These are phyloP conservation scores for Astrothelium macrocarpum DNA, from an alignment of 495 filamentous ascomycete species.

Conservation along the genomic window DNA sequence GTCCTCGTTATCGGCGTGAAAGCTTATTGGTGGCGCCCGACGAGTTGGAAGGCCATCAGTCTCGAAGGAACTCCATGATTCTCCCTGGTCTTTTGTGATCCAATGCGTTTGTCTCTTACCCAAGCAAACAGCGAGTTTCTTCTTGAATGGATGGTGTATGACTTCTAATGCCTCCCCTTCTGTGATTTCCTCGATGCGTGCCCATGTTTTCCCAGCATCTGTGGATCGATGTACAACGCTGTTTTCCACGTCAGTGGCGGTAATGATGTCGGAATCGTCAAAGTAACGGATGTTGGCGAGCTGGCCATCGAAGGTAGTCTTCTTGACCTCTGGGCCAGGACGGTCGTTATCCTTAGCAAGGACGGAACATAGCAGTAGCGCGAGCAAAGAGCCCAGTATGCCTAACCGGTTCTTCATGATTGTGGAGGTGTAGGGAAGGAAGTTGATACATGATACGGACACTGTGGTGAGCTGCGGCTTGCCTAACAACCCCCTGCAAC, in stretches of 20 bases:
- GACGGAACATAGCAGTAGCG: conserved; percentile 20
- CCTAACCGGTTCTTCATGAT: conserved; percentile 8
- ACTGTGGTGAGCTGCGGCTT: not conserved
- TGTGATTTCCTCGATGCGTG: conserved; percentile 50
- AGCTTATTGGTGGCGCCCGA: conserved; percentile 45
- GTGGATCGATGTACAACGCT: conserved; percentile 59
- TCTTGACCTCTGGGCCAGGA: conserved; percentile 36
- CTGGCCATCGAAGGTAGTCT: conserved; percentile 49
- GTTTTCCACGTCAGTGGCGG: conserved; percentile 48
- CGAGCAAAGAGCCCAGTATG: conserved; percentile 23
- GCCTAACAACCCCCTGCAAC: not conserved
- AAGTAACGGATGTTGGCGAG: conserved; percentile 73
- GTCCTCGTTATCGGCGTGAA: conserved; percentile 70
- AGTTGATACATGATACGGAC: not conserved
- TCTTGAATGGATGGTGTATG: conserved; percentile 64
- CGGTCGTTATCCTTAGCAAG: conserved; percentile 39
- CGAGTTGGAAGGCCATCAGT: conserved; percentile 42
- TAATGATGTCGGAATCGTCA: conserved; percentile 66
- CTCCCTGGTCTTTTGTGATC: conserved; percentile 67
- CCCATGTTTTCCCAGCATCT: conserved; percentile 71
- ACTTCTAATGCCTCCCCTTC: conserved; percentile 52
- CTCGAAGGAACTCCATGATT: conserved; percentile 67
- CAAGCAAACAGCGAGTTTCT: conserved; percentile 66
- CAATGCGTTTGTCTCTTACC: conserved; percentile 59
- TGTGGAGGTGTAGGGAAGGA: not conserved